These are phyloP conservation scores for Curvularia eragrostidis DNA, from an alignment of 2,329 filamentous ascomycete genomes.

Conservation along the genomic window DNA sequence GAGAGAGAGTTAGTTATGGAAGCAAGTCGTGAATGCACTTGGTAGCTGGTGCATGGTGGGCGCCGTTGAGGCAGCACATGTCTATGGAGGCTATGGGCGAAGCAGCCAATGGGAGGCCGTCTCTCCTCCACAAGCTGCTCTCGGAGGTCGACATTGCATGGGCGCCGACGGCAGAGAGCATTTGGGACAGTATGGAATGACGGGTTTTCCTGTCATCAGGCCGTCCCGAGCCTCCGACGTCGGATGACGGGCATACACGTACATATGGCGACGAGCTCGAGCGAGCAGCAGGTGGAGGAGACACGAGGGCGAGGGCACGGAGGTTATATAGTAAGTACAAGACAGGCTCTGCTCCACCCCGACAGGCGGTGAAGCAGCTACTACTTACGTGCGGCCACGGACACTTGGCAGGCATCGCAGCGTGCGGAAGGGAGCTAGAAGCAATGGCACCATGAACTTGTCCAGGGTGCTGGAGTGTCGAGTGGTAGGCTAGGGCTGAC, in stretches of 20 bases:
- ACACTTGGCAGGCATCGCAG: constrained; percentile 23
- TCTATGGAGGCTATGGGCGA: constrained; percentile 22
- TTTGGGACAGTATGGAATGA: constrained; percentile 14
- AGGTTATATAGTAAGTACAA: constrained; percentile 26
- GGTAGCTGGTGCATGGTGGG: constrained; percentile 17
- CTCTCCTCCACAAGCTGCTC: constrained; percentile 35
- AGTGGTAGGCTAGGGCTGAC: not conserved
- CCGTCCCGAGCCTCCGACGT: constrained; percentile 2
- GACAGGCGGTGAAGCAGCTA: constrained; percentile 33
- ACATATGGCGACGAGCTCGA: not conserved
- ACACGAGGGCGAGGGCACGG: not conserved
- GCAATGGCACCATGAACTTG: not conserved
- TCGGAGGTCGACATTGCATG: constrained; percentile 31
- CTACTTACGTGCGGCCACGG: constrained; percentile 8
- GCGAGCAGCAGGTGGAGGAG: not conserved
- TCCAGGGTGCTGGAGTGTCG: not conserved
- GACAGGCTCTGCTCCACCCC: constrained; percentile 28
- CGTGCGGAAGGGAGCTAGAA: constrained; percentile 4
- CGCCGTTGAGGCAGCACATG: constrained; percentile 27
- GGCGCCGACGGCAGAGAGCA: constrained; percentile 13
- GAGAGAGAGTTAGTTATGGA: constrained; percentile 18
- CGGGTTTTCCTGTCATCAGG: constrained; percentile 6
- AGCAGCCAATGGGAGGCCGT: constrained; percentile 35
- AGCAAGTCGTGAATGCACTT: constrained; percentile 14
- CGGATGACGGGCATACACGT: not conserved